Percentiles rank a stretch among this genome's conserved stretches.
Conservation (phyloP, 2,329 filamentous ascomycete genomes). For the Monosporascus sp. region DNA sequence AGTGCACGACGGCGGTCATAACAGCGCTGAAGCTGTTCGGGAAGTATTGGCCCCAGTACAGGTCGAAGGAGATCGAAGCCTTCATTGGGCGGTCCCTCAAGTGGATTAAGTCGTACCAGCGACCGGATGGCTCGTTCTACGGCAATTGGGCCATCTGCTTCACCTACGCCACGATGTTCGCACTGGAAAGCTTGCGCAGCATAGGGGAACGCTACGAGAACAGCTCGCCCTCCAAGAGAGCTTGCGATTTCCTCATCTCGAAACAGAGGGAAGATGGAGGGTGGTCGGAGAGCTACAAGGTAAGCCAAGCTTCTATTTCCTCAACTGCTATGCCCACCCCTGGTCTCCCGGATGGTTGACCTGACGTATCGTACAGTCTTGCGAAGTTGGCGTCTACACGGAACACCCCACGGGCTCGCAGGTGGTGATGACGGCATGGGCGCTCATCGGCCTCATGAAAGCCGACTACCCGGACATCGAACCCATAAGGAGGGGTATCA, state of each 20-base stretch:
- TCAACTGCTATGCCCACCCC: too few relatives aligned
- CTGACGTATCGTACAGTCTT: slow-evolving; percentile 47
- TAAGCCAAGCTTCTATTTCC: slow-evolving; percentile 26
- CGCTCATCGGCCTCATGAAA: slow-evolving; percentile 74
- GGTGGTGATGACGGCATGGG: slow-evolving; percentile 94
- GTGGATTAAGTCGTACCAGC: slow-evolving; percentile 79
- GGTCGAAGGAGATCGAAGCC: slow-evolving; percentile 64
- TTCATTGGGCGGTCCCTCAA: slow-evolving; percentile 70
- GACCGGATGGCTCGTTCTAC: slow-evolving; percentile 89
- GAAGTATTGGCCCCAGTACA: slow-evolving; percentile 76
- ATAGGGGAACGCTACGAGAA: slow-evolving; percentile 78
- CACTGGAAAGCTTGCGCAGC: slow-evolving; percentile 76
- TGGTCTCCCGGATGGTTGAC: too few relatives aligned
- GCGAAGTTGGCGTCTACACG: slow-evolving; percentile 69
- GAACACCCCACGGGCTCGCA: slow-evolving; percentile 74
- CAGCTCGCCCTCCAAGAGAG: slow-evolving; percentile 64
- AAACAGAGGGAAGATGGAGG: slow-evolving; percentile 86
- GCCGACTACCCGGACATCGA: slow-evolving; percentile 73
- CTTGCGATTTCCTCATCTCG: slow-evolving; percentile 79
- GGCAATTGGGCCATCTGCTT: slow-evolving; percentile 98
- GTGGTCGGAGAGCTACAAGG: slow-evolving; percentile 92
- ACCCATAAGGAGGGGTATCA: slow-evolving; percentile 68
- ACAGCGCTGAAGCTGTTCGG: slow-evolving; percentile 81
- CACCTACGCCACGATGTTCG: slow-evolving; percentile 96
- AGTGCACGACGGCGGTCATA: slow-evolving; percentile 93